A percentile compares a stretch with the other conserved stretches of the same genome.
Conservation (phyloP, 805 yeast genomes). For the Torulaspora maleeae region DNA sequence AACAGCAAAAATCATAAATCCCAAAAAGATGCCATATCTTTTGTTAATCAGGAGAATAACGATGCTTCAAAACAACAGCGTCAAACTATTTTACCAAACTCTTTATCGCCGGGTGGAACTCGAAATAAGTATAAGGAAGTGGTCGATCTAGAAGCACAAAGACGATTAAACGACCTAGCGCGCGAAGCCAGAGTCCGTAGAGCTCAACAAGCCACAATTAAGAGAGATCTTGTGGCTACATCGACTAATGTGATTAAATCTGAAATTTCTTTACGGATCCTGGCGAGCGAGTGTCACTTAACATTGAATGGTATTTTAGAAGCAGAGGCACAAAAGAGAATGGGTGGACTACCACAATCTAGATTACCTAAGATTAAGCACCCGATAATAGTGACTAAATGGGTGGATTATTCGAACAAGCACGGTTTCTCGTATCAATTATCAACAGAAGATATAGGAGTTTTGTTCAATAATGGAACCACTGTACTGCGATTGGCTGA, state of each 20-base stretch:
- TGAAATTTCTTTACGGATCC: slow-evolving; percentile 37
- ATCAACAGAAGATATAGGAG: slow-evolving; percentile 86
- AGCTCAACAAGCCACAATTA: slow-evolving; percentile 33
- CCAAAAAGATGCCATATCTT: slow-evolving; percentile 6
- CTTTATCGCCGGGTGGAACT: slow-evolving; percentile 90
- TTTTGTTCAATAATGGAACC: slow-evolving; percentile 77
- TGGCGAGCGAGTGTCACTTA: slow-evolving; percentile 44
- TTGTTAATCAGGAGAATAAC: slow-evolving; percentile 35
- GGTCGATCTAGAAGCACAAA: slow-evolving; percentile 37
- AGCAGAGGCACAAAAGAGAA: slow-evolving; percentile 43
- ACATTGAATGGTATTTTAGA: slow-evolving; percentile 43
- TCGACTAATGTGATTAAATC: slow-evolving; percentile 37
- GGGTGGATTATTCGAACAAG: slow-evolving; percentile 97
- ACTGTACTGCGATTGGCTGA: slow-evolving; percentile 70
- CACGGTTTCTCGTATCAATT: slow-evolving; percentile 94
- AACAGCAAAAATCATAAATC: slow-evolving; percentile 1
- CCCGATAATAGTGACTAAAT: slow-evolving; percentile 78
- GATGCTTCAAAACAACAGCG: slow-evolving; percentile 24
- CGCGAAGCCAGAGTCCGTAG: slow-evolving; percentile 35
- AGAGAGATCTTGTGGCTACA: slow-evolving; percentile 31
- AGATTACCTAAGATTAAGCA: slow-evolving; percentile 37
- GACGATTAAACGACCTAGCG: slow-evolving; percentile 33
- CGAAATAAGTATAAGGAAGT: slow-evolving; percentile 80
- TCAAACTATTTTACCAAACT: slow-evolving; percentile 69
- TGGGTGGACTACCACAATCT: slow-evolving; percentile 36